Conservation (phyloP, 2,329 filamentous ascomycete species). For the Beauveria sp. region DNA sequence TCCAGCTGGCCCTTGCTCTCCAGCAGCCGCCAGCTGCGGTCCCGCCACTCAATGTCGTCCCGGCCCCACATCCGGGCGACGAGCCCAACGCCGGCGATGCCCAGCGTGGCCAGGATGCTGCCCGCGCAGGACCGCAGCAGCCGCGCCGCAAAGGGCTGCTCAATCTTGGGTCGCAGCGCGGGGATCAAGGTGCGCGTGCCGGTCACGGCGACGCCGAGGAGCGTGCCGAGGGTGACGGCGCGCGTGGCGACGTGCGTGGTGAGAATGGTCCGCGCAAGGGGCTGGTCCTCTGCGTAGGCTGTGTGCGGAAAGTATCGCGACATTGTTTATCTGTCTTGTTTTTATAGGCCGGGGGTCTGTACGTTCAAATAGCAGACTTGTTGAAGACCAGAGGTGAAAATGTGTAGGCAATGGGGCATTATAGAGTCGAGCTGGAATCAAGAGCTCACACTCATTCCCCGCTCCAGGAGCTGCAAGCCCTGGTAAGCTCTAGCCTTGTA, state of each 20-base stretch:
- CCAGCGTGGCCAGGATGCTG: constrained; percentile 37
- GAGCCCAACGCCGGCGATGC: constrained; percentile 36
- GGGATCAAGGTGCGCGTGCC: constrained; percentile 24
- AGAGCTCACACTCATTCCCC: not conserved
- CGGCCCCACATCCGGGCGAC: constrained; percentile 45
- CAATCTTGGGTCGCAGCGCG: constrained; percentile 18
- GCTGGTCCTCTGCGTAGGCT: constrained; percentile 56
- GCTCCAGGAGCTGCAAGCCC: not conserved
- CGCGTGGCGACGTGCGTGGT: constrained; percentile 52
- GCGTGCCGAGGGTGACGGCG: constrained; percentile 43
- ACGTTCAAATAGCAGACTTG: too few species aligned
- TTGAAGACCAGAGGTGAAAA: too few species aligned
- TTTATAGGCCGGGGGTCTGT: not conserved
- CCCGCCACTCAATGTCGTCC: constrained; percentile 56
- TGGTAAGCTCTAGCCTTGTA: not conserved
- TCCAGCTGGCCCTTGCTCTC: constrained; percentile 50
- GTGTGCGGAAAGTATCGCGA: constrained; percentile 49
- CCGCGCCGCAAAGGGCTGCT: constrained; percentile 21
- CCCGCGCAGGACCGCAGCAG: constrained; percentile 39
- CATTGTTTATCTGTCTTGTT: constrained; percentile 28
- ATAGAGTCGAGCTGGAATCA: not conserved
- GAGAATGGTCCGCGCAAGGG: constrained; percentile 45
- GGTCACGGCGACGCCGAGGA: constrained; percentile 37
- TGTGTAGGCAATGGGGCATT: not conserved
- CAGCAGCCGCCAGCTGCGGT: constrained; percentile 54